Percentiles rank a stretch among this genome's conserved stretches.
Conservation (phyloP, 208 protist genomes). For the Trichomonas gallinae region DNA sequence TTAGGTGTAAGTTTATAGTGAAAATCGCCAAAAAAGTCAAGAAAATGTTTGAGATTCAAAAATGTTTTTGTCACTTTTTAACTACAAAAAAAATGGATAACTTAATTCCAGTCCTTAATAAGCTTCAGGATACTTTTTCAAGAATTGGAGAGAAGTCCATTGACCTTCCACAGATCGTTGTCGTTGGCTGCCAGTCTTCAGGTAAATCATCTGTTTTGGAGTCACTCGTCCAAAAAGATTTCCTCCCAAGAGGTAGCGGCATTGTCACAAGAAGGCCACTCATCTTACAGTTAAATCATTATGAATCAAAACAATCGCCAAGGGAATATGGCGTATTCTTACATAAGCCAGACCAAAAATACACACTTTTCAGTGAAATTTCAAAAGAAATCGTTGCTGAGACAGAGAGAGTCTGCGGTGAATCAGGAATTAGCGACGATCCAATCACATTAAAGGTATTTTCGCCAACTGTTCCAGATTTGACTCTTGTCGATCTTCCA, state of each 20-base stretch:
- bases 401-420: slow-evolving; percentile 79
- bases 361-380: slow-evolving; percentile 78
- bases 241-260: slow-evolving; percentile 89
- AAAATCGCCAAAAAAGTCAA: too few relatives aligned
- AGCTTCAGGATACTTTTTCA: slow-evolving; percentile 39
- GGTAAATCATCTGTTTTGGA: slow-evolving; percentile 75
- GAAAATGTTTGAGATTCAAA: too few relatives aligned
- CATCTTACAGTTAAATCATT: slow-evolving; percentile 79
- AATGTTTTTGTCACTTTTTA: not conserved
- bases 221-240: slow-evolving; percentile 91
- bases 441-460: not conserved
- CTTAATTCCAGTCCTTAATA: slow-evolving; percentile 41
- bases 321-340: slow-evolving; percentile 62
- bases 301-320: slow-evolving; percentile 50
- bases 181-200: slow-evolving; percentile 34
- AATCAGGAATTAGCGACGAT: slow-evolving; percentile 69
- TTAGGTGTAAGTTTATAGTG: too few relatives aligned
- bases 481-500: slow-evolving; percentile 50
- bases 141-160: slow-evolving; percentile 26
- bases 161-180: slow-evolving; percentile 37
- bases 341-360: slow-evolving; percentile 67
- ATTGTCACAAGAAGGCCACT: slow-evolving; percentile 97
- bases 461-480: slow-evolving; percentile 40
- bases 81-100: slow-evolving; percentile 17
- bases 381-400: slow-evolving; percentile 69